Percentiles rank a stretch among this genome's conserved stretches.
These are phyloP conservation scores for Citrus mangshanensis DNA, from an alignment of 345 rosid genomes.

Conservation along the genomic window DNA sequence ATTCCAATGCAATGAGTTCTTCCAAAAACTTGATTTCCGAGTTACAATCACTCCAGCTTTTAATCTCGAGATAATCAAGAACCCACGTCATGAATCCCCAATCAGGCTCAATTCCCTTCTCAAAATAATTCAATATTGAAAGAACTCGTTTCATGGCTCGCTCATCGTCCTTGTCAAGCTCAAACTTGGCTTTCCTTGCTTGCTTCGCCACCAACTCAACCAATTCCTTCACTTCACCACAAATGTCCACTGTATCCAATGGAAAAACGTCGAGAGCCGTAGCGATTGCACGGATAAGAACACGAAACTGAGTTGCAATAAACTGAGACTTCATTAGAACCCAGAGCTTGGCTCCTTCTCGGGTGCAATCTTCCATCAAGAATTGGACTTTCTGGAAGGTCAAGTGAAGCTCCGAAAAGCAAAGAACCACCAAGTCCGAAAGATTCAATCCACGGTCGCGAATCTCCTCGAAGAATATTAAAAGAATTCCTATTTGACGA, in stretches of 20 bases:
- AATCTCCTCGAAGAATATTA: slow-evolving; percentile 57
- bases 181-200: slow-evolving; percentile 41
- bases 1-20: slow-evolving; percentile 41
- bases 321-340: slow-evolving; percentile 52
- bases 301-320: slow-evolving; percentile 48
- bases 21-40: slow-evolving; percentile 59
- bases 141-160: slow-evolving; percentile 32
- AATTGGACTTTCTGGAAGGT: slow-evolving; percentile 65
- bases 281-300: slow-evolving; percentile 43
- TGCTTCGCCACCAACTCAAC: slow-evolving; percentile 66
- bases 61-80: slow-evolving; percentile 49
- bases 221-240: slow-evolving; percentile 65
- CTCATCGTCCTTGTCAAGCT: slow-evolving; percentile 48
- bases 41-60: slow-evolving; percentile 58
- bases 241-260: slow-evolving; percentile 40
- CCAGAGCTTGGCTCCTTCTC: slow-evolving; percentile 61
- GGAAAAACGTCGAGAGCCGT: slow-evolving; percentile 59
- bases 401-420: slow-evolving; percentile 66
- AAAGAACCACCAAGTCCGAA: slow-evolving; percentile 33
- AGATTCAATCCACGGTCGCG: slow-evolving; percentile 29
- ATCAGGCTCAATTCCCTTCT: slow-evolving; percentile 52
- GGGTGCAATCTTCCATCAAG: slow-evolving; percentile 64
- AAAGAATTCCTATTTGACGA: slow-evolving; percentile 51
- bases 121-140: slow-evolving; percentile 40
- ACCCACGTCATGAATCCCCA: slow-evolving; percentile 35